phyloP scores from a whole-genome alignment of 2,329 filamentous ascomycete species.

The Colletotrichum sp. region DNA sequence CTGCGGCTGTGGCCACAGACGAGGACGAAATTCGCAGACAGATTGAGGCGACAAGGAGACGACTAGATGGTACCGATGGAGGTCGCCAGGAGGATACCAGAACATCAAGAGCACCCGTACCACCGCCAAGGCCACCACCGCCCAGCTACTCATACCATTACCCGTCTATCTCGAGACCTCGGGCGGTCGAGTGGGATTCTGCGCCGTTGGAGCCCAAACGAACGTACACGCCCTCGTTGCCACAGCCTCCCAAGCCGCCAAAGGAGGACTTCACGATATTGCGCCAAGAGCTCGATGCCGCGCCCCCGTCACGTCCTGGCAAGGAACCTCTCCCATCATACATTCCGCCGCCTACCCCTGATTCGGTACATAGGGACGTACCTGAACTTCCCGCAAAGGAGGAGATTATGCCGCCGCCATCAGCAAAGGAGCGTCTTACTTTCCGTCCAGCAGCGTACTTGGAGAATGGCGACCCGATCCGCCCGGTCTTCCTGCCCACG shows the following conservation, averaged over 20 bases:
- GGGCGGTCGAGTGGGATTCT: constrained; percentile 50
- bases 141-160: constrained; percentile 51
- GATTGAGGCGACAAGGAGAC: constrained; percentile 57
- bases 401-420: constrained; percentile 16
- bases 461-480: constrained; percentile 85
- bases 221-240: constrained; percentile 14
- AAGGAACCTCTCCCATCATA: constrained; percentile 14
- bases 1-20: constrained; percentile 43
- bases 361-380: constrained; percentile 22
- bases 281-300: constrained; percentile 11
- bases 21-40: constrained; percentile 53
- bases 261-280: constrained; percentile 24
- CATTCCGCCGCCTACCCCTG: background rate
- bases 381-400: constrained; percentile 42
- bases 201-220: constrained; percentile 22
- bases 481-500: constrained; percentile 85
- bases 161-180: constrained; percentile 59
- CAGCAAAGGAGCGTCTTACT: constrained; percentile 67
- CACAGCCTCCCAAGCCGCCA: constrained; percentile 39
- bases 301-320: constrained; percentile 5
- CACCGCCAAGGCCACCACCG: constrained; percentile 11
- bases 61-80: constrained; percentile 43
- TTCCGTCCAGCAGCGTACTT: constrained; percentile 87
- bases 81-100: constrained; percentile 21
- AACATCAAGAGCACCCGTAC: constrained; percentile 17